Percentiles rank a stretch among this genome's conserved stretches.
Conservation (phyloP, 2,329 filamentous ascomycete species). For the Colletotrichum sp. region DNA sequence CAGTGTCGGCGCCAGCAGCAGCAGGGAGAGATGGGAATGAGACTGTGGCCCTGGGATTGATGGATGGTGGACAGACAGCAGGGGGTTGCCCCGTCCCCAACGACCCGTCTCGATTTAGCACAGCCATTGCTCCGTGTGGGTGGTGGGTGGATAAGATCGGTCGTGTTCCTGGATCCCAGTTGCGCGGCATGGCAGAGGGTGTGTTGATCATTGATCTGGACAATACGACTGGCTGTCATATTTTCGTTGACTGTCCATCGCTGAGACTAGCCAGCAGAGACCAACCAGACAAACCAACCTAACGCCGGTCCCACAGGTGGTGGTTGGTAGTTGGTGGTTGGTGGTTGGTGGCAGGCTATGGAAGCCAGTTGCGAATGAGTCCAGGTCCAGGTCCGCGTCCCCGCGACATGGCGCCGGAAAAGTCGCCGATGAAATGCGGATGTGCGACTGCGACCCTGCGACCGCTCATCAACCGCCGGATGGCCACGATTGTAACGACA, state of each 20-base stretch:
- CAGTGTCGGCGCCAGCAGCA: neutral
- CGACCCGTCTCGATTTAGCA: conserved; percentile 15
- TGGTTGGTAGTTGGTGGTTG: neutral
- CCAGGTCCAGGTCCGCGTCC: neutral
- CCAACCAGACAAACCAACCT: neutral
- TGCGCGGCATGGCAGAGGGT: neutral
- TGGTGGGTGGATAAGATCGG: neutral
- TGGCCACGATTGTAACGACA: neutral
- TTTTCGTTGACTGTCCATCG: neutral
- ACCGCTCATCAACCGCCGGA: conserved; percentile 7
- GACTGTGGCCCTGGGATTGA: neutral
- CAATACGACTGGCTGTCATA: conserved; percentile 4
- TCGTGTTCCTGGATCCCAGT: conserved; percentile 18
- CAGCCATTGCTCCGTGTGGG: conserved; percentile 10
- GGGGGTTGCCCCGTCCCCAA: neutral
- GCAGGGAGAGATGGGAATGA: neutral
- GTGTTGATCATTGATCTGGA: neutral
- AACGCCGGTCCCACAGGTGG: neutral
- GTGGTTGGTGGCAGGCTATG: neutral
- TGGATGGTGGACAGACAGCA: neutral
- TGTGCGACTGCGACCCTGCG: neutral
- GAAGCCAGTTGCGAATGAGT: neutral
- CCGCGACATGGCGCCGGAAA: neutral
- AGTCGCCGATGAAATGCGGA: neutral
- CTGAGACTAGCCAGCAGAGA: neutral